These are phyloP conservation scores for Arthrinium phaeospermum DNA, from an alignment of 2,329 filamentous ascomycete genomes.

Conservation along the genomic window DNA sequence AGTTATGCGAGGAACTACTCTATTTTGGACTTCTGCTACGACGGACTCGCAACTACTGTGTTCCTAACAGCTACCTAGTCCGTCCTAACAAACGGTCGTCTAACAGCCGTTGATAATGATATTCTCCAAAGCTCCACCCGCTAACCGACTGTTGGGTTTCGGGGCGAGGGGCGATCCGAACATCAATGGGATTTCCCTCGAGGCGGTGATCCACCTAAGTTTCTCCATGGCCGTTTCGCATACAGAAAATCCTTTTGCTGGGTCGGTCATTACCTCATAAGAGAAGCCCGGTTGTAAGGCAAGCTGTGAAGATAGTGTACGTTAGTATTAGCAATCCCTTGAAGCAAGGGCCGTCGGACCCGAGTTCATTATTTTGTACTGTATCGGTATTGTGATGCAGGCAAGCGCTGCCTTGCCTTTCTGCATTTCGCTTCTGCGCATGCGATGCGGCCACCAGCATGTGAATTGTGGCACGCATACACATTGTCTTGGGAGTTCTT, in stretches of 20 bases:
- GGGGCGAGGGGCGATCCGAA: neutral
- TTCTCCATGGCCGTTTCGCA: slow-evolving; percentile 6
- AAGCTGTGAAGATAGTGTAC: neutral
- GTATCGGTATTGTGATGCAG: neutral
- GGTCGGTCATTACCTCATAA: neutral
- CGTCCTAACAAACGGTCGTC: neutral
- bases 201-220: neutral
- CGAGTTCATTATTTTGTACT: neutral
- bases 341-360: neutral
- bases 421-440: neutral
- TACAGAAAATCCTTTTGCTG: neutral
- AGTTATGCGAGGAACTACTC: neutral
- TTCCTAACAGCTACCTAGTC: neutral
- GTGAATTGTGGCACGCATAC: neutral
- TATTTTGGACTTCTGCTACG: neutral
- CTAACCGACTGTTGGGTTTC: neutral
- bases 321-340: neutral
- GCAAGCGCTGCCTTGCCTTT: neutral
- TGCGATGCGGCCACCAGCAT: neutral
- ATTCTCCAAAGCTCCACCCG: neutral
- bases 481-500: neutral
- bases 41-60: neutral
- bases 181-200: slow-evolving; percentile 3
- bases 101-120: neutral
- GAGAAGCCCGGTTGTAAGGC: neutral